Conservation (phyloP, 805 yeast species). For the Metschnikowia henanensis region DNA sequence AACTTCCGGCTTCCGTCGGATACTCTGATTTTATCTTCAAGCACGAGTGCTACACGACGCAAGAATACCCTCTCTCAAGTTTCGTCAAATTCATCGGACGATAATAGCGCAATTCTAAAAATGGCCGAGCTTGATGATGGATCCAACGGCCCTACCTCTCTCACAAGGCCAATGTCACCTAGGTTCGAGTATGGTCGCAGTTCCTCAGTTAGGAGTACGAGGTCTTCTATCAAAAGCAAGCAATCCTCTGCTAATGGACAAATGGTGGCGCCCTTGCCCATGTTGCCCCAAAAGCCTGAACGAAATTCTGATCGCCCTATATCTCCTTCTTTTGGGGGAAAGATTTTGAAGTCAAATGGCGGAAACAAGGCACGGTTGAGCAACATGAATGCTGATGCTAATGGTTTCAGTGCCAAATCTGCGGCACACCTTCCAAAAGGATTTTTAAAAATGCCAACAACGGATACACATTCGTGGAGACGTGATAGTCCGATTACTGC, state of each 20-base stretch:
- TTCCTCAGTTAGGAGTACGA: background rate
- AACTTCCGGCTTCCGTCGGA: slow-evolving; percentile 37
- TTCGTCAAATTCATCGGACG: slow-evolving; percentile 40
- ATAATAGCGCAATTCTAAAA: slow-evolving; percentile 21
- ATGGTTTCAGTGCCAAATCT: background rate
- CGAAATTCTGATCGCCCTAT: slow-evolving; percentile 3
- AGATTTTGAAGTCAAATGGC: background rate
- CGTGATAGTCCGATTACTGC: slow-evolving; percentile 7
- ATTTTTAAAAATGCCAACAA: slow-evolving; percentile 5
- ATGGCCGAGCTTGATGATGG: slow-evolving; percentile 12
- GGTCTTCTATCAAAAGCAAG: background rate
- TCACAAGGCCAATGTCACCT: slow-evolving; percentile 6
- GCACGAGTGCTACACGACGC: slow-evolving; percentile 27
- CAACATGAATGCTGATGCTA: background rate
- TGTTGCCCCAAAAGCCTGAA: slow-evolving; percentile 5
- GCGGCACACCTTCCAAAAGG: slow-evolving; percentile 2
- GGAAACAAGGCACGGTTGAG: background rate
- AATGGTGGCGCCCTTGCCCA: slow-evolving; percentile 10
- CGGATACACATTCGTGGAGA: slow-evolving; percentile 9
- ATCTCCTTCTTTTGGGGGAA: slow-evolving; percentile 12
- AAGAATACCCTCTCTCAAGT: slow-evolving; percentile 34
- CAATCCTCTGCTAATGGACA: slow-evolving; percentile 1
- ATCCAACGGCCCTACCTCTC: background rate
- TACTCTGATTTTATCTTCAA: slow-evolving; percentile 32
- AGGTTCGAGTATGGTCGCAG: slow-evolving; percentile 4